These are phyloP conservation scores for Prunus armeniaca DNA, from an alignment of 306 rosid genomes.

Conservation along the genomic window DNA sequence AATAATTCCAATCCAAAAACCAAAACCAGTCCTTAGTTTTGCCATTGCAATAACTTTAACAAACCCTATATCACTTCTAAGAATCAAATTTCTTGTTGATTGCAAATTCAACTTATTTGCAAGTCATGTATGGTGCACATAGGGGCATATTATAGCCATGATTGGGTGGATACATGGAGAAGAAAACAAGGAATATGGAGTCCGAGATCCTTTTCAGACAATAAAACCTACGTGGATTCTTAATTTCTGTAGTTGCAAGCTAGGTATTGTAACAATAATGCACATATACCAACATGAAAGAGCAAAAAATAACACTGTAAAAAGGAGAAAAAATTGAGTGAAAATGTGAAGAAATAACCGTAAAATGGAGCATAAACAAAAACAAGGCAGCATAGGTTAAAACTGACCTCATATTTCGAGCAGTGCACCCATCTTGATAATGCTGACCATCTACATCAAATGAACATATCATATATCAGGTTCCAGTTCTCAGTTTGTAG, in stretches of 20 bases:
- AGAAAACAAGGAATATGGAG: neutral
- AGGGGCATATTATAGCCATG: neutral
- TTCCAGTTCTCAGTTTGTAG: slow-evolving; percentile 8
- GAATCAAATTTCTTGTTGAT: neutral
- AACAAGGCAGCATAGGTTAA: neutral
- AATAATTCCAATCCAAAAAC: neutral
- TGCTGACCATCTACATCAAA: slow-evolving; percentile 65
- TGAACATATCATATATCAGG: slow-evolving; percentile 21
- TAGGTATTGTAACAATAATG: neutral
- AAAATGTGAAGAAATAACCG: neutral
- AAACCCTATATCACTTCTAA: neutral
- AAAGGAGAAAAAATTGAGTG: neutral
- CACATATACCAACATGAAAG: neutral
- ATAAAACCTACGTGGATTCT: neutral
- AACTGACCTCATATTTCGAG: slow-evolving; percentile 82
- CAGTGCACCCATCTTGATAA: slow-evolving; percentile 89
- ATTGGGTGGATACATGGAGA: neutral
- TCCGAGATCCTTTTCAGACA: neutral
- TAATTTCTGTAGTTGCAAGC: slow-evolving; percentile 7
- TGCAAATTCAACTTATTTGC: neutral
- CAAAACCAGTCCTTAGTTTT: neutral
- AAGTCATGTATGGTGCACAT: neutral
- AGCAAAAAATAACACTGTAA: neutral
- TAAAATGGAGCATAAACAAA: neutral
- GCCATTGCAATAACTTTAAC: neutral